Evolutionary conservation across 257 asterid genomes (phyloP).

Genomic region (Fraxinus excelsior): DNA sequence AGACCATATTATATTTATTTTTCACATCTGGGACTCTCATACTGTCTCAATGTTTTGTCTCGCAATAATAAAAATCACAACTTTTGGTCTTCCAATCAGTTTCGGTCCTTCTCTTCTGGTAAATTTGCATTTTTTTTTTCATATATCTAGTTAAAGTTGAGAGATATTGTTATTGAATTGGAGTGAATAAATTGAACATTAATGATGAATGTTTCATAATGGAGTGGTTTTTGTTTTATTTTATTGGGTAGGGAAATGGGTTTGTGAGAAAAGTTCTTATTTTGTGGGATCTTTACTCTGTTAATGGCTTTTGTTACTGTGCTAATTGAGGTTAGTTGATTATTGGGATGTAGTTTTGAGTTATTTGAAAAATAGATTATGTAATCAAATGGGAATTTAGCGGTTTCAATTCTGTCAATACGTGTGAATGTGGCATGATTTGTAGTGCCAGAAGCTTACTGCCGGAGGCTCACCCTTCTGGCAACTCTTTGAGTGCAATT

Average conservation of each 20-base stretch:
- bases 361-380: background rate
- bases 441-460: slow-evolving; percentile 2
- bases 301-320: slow-evolving; percentile 12
- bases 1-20: slow-evolving; percentile 19
- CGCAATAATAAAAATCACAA: slow-evolving; percentile 1
- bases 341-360: slow-evolving; percentile 6
- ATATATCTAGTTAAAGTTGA: slow-evolving; percentile 9
- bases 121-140: slow-evolving; percentile 11
- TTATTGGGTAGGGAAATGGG: background rate
- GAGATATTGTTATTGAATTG: background rate
- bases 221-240: slow-evolving; percentile 12
- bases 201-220: background rate
- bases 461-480: no score
- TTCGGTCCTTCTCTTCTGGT: slow-evolving; percentile 58
- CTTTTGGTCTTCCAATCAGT: slow-evolving; percentile 27
- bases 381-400: background rate
- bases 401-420: background rate
- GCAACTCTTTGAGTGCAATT: no score
- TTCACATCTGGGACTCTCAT: slow-evolving; percentile 16
- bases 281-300: slow-evolving; percentile 12
- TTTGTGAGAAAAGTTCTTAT: background rate
- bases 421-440: slow-evolving; percentile 12
- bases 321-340: background rate
- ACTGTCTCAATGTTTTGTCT: slow-evolving; percentile 25
- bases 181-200: background rate